Percentiles rank a stretch among this genome's conserved stretches.
Evolutionary conservation across 306 rosid species (phyloP).

Genomic region (Carpinus fangiana): DNA sequence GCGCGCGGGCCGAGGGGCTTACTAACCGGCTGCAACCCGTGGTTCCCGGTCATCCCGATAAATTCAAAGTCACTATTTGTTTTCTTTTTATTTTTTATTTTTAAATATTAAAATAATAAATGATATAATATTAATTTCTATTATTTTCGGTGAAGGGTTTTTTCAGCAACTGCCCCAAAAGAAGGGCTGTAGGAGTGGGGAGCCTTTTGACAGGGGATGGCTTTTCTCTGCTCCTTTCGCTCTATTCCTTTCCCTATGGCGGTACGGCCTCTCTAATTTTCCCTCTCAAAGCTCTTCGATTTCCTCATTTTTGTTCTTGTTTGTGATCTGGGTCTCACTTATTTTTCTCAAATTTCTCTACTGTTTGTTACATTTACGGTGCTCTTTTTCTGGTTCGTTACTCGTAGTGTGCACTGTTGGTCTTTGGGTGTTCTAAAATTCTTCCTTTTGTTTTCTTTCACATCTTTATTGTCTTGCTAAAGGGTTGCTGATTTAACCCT

Average conservation of each 20-base stretch:
- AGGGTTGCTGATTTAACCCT: conserved; percentile 41
- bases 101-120: conserved; percentile 1
- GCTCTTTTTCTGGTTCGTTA: conserved; percentile 21
- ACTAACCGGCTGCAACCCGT: conserved; percentile 49
- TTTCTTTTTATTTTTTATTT: neutral
- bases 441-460: conserved; percentile 25
- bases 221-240: conserved; percentile 34
- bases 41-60: conserved; percentile 40
- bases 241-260: conserved; percentile 19
- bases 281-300: conserved; percentile 16
- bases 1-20: conserved; percentile 48
- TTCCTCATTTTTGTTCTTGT: conserved; percentile 8
- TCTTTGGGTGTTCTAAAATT: conserved; percentile 40
- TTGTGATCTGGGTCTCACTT: conserved; percentile 37
- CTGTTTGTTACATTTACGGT: conserved; percentile 24
- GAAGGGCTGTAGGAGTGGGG: conserved; percentile 34
- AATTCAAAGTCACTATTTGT: conserved; percentile 14
- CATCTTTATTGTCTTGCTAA: conserved; percentile 31
- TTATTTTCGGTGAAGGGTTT: conserved; percentile 24
- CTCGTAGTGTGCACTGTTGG: conserved; percentile 32
- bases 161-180: conserved; percentile 34
- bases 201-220: conserved; percentile 43
- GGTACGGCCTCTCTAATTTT: conserved; percentile 45
- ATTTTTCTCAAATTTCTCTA: conserved; percentile 26
- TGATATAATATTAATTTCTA: too few relatives aligned